Evolutionary conservation across 495 filamentous ascomycete species (phyloP).

Genomic region (Hypoxylon rickii): DNA sequence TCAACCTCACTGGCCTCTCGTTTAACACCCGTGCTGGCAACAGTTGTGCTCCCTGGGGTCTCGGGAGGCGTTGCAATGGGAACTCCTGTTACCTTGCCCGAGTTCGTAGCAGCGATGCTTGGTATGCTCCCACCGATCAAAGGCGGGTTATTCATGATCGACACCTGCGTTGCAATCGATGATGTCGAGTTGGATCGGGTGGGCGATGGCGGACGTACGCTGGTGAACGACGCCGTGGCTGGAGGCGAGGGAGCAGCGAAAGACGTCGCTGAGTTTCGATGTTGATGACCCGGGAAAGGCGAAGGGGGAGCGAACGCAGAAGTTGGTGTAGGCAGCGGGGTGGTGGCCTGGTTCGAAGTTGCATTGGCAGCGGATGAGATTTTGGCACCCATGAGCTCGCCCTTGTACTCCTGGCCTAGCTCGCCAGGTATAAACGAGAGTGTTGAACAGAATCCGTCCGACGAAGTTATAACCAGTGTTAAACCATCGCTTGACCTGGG

Average conservation of each 20-base stretch:
- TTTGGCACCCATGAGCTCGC: slow-evolving; percentile 60
- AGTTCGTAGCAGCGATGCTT: slow-evolving; percentile 70
- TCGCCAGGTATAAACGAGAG: slow-evolving; percentile 84
- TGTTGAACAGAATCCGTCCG: slow-evolving; percentile 95
- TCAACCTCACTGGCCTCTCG: slow-evolving; percentile 62
- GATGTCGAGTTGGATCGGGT: slow-evolving; percentile 83
- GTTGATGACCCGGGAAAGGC: slow-evolving; percentile 58
- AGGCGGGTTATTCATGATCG: slow-evolving; percentile 73
- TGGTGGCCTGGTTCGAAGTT: slow-evolving; percentile 63
- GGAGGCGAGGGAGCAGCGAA: slow-evolving; percentile 64
- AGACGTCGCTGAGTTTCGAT: slow-evolving; percentile 52
- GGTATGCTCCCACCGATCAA: slow-evolving; percentile 75
- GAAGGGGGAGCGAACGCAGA: slow-evolving; percentile 62
- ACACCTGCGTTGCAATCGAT: slow-evolving; percentile 71
- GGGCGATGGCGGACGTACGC: slow-evolving; percentile 70
- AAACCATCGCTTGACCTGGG: slow-evolving; percentile 90
- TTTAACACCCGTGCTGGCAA: slow-evolving; percentile 56
- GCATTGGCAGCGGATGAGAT: slow-evolving; percentile 46
- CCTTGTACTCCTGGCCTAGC: slow-evolving; percentile 82
- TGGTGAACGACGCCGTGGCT: slow-evolving; percentile 49
- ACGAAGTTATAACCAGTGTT: slow-evolving; percentile 93
- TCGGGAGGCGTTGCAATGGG: slow-evolving; percentile 78
- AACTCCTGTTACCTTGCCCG: slow-evolving; percentile 58
- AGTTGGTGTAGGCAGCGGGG: slow-evolving; percentile 68
- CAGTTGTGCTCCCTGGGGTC: slow-evolving; percentile 65